Percentiles rank a stretch among this genome's conserved stretches.
These are phyloP conservation scores for Dendryphion nanum DNA, from an alignment of 2,329 filamentous ascomycete genomes.

Conservation along the genomic window DNA sequence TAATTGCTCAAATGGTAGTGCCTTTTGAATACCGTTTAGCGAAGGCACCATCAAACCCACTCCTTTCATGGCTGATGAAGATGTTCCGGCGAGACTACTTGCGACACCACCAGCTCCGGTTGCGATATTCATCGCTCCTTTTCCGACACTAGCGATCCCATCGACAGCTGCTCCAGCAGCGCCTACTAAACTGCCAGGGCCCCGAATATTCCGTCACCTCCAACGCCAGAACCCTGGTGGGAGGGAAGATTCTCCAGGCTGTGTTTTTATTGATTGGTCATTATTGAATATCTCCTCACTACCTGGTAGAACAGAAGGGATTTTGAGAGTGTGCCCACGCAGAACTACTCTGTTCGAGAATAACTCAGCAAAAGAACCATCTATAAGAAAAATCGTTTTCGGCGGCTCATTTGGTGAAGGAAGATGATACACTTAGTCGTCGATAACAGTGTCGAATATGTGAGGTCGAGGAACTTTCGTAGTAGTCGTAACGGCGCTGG, in stretches of 20 bases:
- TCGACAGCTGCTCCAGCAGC: not conserved
- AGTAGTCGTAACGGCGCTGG: not conserved
- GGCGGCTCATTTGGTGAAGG: not conserved
- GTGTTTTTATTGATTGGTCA: not conserved
- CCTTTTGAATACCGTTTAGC: not conserved
- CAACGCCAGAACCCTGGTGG: not conserved
- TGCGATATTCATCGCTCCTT: not conserved
- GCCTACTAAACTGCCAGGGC: not conserved
- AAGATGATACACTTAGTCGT: not conserved
- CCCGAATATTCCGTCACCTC: not conserved
- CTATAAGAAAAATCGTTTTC: not conserved
- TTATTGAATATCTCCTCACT: not conserved
- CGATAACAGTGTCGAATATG: not conserved
- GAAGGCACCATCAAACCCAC: not conserved
- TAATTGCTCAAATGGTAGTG: not conserved
- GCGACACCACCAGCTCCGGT: not conserved
- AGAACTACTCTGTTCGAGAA: not conserved
- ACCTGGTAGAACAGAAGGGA: not conserved
- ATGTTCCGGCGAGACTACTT: not conserved
- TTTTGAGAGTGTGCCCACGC: not conserved
- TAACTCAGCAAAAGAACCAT: not conserved
- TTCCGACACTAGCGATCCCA: not conserved
- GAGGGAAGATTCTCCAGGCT: not conserved
- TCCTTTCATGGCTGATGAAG: not conserved
- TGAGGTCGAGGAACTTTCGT: not conserved